A percentile compares a stretch with the other conserved stretches of the same genome.
Evolutionary conservation across 352 stramenopile genomes (phyloP).

Genomic region (Phytophthora hibernalis): DNA sequence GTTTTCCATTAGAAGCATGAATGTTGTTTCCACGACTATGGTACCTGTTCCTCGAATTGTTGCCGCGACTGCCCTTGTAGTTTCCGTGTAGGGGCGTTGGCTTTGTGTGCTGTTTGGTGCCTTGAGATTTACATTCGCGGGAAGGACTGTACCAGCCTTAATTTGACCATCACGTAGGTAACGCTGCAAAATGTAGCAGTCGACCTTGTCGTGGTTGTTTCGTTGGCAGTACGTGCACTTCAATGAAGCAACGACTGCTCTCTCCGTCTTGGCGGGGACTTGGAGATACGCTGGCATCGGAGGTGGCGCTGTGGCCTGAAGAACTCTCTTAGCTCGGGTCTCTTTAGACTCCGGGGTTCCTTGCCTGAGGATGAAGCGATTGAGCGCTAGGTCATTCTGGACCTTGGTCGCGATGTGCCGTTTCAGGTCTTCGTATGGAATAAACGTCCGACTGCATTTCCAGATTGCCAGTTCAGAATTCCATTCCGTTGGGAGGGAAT

Average conservation of each 20-base stretch:
- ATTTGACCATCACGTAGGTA: no score
- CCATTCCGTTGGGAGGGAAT: neutral
- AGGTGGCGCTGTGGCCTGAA: constrained; percentile 1
- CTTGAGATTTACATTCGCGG: no score
- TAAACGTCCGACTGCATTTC: constrained; percentile 9
- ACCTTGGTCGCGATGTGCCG: constrained; percentile 19
- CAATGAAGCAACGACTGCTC: neutral
- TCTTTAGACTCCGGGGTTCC: constrained; percentile 3
- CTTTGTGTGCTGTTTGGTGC: no score
- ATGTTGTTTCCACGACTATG: no score
- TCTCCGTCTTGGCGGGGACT: no score
- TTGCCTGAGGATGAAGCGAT: constrained; percentile 15
- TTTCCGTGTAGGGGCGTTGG: no score
- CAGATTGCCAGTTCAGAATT: neutral
- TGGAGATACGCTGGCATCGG: neutral
- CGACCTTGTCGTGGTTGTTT: neutral
- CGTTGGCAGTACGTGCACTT: neutral
- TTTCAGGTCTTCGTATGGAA: constrained; percentile 20
- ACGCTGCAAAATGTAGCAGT: no score
- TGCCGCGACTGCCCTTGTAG: no score
- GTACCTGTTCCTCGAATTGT: no score
- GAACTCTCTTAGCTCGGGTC: constrained; percentile 9
- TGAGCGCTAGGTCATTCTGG: constrained; percentile 2
- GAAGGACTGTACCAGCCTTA: no score
- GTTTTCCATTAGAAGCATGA: no score